Conservation (phyloP, 2,329 filamentous ascomycete species). For the Trichoderma gracile region DNA sequence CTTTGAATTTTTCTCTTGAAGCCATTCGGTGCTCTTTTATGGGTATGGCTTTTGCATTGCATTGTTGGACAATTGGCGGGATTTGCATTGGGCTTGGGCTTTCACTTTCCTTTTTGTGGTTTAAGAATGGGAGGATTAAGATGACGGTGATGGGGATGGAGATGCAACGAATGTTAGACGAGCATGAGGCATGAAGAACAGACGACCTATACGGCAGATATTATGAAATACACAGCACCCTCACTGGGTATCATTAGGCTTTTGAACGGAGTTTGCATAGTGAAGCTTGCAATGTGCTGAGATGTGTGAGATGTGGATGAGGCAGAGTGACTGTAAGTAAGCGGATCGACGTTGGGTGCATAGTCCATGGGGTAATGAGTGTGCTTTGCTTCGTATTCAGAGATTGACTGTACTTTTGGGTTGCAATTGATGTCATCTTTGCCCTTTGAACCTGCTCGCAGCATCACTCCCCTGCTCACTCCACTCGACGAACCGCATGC, state of each 20-base stretch:
- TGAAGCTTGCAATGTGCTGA: neutral
- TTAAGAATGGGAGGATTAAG: neutral
- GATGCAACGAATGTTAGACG: slow-evolving; percentile 4
- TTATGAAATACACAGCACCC: slow-evolving; percentile 11
- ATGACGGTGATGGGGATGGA: slow-evolving; percentile 1
- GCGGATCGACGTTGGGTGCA: slow-evolving; percentile 16
- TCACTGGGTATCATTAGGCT: slow-evolving; percentile 14
- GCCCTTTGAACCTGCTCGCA: too few species aligned
- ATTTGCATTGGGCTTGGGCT: slow-evolving; percentile 15
- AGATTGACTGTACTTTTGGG: neutral
- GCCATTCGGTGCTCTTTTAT: too few species aligned
- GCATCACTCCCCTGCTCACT: slow-evolving; percentile 24
- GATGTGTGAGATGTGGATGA: too few species aligned
- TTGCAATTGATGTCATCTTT: neutral
- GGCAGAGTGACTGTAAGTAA: neutral
- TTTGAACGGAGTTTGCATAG: neutral
- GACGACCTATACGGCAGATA: slow-evolving; percentile 16
- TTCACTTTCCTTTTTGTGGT: neutral
- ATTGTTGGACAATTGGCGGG: slow-evolving; percentile 7
- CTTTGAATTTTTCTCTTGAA: neutral
- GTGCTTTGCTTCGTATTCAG: neutral
- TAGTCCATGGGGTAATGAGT: neutral
- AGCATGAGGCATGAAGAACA: neutral
- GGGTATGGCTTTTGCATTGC: slow-evolving; percentile 13
- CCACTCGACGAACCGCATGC: slow-evolving; percentile 30